Evolutionary conservation across 192 early-diverging fungal species (phyloP), one percentile per base, ranked within the genome.

Genomic region (Podila minutissima): DNA sequence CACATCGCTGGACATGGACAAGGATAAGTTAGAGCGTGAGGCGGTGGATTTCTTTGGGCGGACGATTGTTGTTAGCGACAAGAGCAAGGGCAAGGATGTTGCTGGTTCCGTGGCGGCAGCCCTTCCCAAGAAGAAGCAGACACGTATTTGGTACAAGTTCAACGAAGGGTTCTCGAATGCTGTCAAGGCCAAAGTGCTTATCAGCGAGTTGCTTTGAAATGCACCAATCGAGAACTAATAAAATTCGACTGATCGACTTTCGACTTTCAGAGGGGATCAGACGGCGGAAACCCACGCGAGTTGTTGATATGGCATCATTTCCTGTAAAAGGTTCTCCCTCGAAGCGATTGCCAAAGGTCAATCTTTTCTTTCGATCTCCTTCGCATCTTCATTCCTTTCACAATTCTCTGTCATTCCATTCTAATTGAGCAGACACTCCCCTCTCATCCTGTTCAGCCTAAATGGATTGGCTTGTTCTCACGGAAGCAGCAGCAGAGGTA

Each of bases 151-250:
- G 85, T 97, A 92, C 88, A 87, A 91, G 75, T 97, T 88, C 74
- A 92, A 96, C 69, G 96, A 97, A 79, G 96, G 96, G 15, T 97
- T 93, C 71, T 95, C 95, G 6, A 96, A 97, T 75, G 96, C 96
- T 15, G 95, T 97, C 29, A 87, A 93, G 49, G 64, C 64, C 38
- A 81, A 81, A 62, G 77, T 81, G 41, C 72, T 73, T 61, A 73
- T 81, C 20, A 38, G n/a, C 46, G 29, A 51, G 15, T 12, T 61
- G 12, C 35, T 59, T 33, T 58, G 13, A 59, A 26, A 17, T 2
- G 29, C 29, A 29, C 29, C 29, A 29, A 29, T n/a, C 12, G 31
- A 17, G 41, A 6, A 28, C 4, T 7, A 38, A 33, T 64, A 35
- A n/a, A 35, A 20, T 33, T 29, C 31, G 5, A 60, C 31, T 31